These are phyloP conservation scores for Zygoascus flipseniorum DNA, from an alignment of 805 yeast genomes.

Conservation along the genomic window DNA sequence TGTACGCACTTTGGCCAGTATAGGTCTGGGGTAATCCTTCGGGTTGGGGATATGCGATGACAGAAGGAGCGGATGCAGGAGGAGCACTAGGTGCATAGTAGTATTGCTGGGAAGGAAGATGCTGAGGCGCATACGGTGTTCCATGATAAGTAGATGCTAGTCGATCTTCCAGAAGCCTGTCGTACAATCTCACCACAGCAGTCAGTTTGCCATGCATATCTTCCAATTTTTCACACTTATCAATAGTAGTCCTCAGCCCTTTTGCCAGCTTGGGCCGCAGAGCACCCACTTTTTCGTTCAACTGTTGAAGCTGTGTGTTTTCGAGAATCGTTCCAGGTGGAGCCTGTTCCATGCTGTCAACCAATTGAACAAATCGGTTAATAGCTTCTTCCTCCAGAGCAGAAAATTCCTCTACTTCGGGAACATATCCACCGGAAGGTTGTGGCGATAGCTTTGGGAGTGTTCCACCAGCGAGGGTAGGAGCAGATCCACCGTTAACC, in stretches of 20 bases:
- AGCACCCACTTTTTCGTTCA: conserved; percentile 50
- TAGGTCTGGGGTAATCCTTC: conserved; percentile 6
- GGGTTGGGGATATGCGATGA: not conserved
- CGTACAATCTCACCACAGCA: conserved; percentile 68
- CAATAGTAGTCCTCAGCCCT: conserved; percentile 47
- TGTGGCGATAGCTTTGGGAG: not conserved
- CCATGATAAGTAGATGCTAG: conserved; percentile 32
- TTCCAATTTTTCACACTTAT: conserved; percentile 55
- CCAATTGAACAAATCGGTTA: conserved; percentile 57
- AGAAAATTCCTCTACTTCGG: conserved; percentile 33
- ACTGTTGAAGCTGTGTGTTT: conserved; percentile 45
- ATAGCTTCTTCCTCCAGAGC: conserved; percentile 63
- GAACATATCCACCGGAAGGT: not conserved
- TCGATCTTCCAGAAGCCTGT: conserved; percentile 57
- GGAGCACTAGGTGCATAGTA: not conserved
- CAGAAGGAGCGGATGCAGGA: not conserved
- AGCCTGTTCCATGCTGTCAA: conserved; percentile 43
- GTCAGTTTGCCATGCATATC: conserved; percentile 73
- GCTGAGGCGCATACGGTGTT: conserved; percentile 3
- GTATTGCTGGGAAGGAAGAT: conserved; percentile 3
- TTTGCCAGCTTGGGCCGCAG: conserved; percentile 63
- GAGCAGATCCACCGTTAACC: not conserved
- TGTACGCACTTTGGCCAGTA: conserved; percentile 2
- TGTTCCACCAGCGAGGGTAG: not conserved
- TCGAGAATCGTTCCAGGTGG: conserved; percentile 36